Evolutionary conservation across 805 yeast species (phyloP).

Genomic region (Ogataea henricii): DNA sequence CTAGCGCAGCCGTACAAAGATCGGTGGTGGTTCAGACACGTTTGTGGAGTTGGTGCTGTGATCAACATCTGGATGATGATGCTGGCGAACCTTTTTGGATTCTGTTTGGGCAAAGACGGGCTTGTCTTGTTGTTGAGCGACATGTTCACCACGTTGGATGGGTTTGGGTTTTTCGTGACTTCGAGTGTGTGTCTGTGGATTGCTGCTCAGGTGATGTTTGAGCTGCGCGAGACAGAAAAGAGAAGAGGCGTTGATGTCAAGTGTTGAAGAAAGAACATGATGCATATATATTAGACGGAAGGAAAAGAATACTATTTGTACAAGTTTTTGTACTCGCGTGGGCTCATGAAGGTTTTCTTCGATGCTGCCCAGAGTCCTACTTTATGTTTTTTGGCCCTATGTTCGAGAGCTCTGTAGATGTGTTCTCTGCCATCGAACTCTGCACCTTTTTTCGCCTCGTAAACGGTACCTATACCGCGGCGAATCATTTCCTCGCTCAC

Average conservation of each 20-base stretch:
- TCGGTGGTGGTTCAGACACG: constrained; percentile 72
- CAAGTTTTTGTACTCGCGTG: constrained; percentile 72
- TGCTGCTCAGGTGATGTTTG: constrained; percentile 93
- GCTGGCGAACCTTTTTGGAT: constrained; percentile 93
- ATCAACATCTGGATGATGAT: constrained; percentile 96
- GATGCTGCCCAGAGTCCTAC: constrained; percentile 67
- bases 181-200: constrained; percentile 73
- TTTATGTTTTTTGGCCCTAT: constrained; percentile 53
- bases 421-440: constrained; percentile 82
- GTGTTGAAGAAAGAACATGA: constrained; percentile 48
- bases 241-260: constrained; percentile 80
- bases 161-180: constrained; percentile 60
- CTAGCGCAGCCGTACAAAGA: constrained; percentile 35
- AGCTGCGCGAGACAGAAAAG: constrained; percentile 81
- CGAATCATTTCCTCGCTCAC: constrained; percentile 86
- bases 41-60: constrained; percentile 87
- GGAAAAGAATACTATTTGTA: constrained; percentile 30
- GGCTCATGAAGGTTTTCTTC: constrained; percentile 53
- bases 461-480: constrained; percentile 82
- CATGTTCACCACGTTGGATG: constrained; percentile 71
- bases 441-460: constrained; percentile 78
- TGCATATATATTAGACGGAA: constrained; percentile 1
- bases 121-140: constrained; percentile 62
- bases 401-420: constrained; percentile 60
- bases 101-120: constrained; percentile 91